These are phyloP conservation scores for Dysphania ambrosioides DNA, from an alignment of 148 eudicot species.

Conservation along the genomic window DNA sequence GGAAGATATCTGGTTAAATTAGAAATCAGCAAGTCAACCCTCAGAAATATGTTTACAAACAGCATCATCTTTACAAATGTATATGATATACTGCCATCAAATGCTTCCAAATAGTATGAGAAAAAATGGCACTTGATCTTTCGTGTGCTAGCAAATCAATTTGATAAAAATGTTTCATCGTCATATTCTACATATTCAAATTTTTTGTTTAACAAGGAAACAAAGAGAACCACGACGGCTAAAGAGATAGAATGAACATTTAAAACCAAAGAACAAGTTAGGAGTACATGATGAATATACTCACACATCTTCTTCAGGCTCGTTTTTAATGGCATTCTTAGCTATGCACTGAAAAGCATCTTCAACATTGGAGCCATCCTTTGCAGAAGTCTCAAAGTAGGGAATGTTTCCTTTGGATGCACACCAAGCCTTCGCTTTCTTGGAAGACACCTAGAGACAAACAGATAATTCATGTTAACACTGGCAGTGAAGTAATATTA, in stretches of 20 bases:
- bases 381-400: slow-evolving; percentile 69
- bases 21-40: slow-evolving; percentile 8
- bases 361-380: slow-evolving; percentile 62
- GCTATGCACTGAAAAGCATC: slow-evolving; percentile 70
- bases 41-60: not conserved
- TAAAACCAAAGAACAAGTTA: not conserved
- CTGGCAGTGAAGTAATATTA: slow-evolving; percentile 3
- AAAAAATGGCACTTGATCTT: not conserved
- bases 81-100: too few relatives aligned
- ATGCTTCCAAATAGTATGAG: not conserved
- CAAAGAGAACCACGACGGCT: not conserved
- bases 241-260: not conserved
- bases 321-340: slow-evolving; percentile 56
- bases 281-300: slow-evolving; percentile 21
- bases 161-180: not conserved
- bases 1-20: slow-evolving; percentile 46
- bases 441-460: slow-evolving; percentile 49
- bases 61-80: too few relatives aligned
- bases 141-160: not conserved
- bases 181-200: not conserved
- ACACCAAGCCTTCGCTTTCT: slow-evolving; percentile 75
- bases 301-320: slow-evolving; percentile 62
- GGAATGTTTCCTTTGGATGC: slow-evolving; percentile 71
- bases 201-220: not conserved
- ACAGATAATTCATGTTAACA: slow-evolving; percentile 10